Percentiles rank a stretch among this genome's conserved stretches.
Evolutionary conservation across 2,329 filamentous ascomycete species (phyloP).

Genomic region (Fusarium scirpi): DNA sequence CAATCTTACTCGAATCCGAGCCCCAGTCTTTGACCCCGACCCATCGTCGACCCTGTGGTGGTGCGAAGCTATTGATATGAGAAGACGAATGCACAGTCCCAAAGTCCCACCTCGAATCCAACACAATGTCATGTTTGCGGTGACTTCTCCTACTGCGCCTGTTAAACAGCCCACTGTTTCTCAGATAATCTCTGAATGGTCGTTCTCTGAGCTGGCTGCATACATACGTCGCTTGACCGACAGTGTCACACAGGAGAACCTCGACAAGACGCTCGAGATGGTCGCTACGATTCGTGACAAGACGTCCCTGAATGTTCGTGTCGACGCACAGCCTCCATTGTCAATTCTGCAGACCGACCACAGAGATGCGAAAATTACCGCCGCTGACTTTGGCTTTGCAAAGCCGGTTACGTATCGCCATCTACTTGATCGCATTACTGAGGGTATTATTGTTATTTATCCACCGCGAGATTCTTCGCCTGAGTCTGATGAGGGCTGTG

Average conservation of each 20-base stretch:
- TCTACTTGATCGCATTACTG: conserved; percentile 48
- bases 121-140: conserved; percentile 52
- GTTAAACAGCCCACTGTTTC: conserved; percentile 48
- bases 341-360: conserved; percentile 53
- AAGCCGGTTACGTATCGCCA: conserved; percentile 51
- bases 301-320: conserved; percentile 48
- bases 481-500: conserved; percentile 52
- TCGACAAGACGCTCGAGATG: conserved; percentile 47
- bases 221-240: conserved; percentile 55
- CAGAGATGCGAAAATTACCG: conserved; percentile 48
- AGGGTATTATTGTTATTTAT: conserved; percentile 49
- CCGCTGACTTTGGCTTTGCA: conserved; percentile 54
- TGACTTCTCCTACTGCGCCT: conserved; percentile 43
- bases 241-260: conserved; percentile 49
- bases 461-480: conserved; percentile 44
- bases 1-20: conserved; percentile 51
- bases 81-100: conserved; percentile 50
- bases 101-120: conserved; percentile 51
- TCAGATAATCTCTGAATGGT: conserved; percentile 53
- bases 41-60: conserved; percentile 48
- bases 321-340: conserved; percentile 53
- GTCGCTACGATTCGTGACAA: conserved; percentile 55
- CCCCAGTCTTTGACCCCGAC: conserved; percentile 50
- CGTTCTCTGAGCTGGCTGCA: conserved; percentile 51
- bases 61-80: conserved; percentile 56